phyloP scores from a whole-genome alignment of 2,329 filamentous ascomycete genomes.

The Aspergillus oerlinghausenensis region DNA sequence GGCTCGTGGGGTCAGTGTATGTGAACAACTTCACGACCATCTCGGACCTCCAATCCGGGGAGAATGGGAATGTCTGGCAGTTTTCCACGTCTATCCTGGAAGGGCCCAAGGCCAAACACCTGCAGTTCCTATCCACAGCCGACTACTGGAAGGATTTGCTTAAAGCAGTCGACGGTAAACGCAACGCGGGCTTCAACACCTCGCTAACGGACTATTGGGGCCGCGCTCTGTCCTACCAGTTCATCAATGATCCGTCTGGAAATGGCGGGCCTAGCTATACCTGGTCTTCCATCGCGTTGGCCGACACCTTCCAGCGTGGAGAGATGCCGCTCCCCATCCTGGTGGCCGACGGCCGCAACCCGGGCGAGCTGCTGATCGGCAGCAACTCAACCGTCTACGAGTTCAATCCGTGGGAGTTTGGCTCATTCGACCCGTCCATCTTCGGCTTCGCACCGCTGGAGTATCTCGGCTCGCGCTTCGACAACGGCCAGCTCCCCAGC shows the following conservation, averaged over 20 bases:
- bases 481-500: constrained; percentile 53
- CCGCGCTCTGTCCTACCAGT: constrained; percentile 77
- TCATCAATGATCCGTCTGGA: constrained; percentile 61
- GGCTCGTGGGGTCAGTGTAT: constrained; percentile 77
- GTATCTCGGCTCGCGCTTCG: constrained; percentile 71
- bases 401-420: constrained; percentile 76
- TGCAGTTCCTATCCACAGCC: constrained; percentile 44
- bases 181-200: constrained; percentile 58
- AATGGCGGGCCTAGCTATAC: constrained; percentile 73
- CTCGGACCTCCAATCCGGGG: constrained; percentile 46
- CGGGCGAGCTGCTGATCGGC: constrained; percentile 57
- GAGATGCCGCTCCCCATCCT: constrained; percentile 69
- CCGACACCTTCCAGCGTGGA: constrained; percentile 58
- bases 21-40: constrained; percentile 72
- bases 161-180: constrained; percentile 58
- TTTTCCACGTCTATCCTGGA: constrained; percentile 59
- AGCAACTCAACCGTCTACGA: constrained; percentile 73
- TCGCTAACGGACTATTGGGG: constrained; percentile 85
- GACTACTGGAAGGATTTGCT: constrained; percentile 60
- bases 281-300: constrained; percentile 70
- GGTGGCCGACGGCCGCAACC: constrained; percentile 63
- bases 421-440: constrained; percentile 68
- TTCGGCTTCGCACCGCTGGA: constrained; percentile 66
- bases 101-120: constrained; percentile 47
- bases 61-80: constrained; percentile 52